phyloP scores from a whole-genome alignment of 2,329 filamentous ascomycete genomes.

The Fulvia fulva region DNA sequence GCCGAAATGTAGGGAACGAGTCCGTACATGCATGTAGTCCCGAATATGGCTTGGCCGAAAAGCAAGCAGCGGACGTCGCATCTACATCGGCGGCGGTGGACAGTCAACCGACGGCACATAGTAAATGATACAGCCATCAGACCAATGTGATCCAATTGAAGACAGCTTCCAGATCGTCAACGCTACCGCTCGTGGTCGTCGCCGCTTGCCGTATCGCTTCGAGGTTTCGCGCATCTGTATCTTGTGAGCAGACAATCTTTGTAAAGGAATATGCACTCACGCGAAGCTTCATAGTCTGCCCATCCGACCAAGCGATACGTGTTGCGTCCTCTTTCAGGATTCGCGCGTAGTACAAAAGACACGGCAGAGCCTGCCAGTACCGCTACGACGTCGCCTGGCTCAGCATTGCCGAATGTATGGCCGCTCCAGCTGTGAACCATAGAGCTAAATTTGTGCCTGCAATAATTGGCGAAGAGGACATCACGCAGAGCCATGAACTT shows the following conservation, averaged over 20 bases:
- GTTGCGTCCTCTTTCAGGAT: not conserved
- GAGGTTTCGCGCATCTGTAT: not conserved
- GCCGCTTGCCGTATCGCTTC: not conserved
- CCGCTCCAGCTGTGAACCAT: not conserved
- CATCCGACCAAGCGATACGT: not conserved
- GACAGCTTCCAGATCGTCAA: not conserved
- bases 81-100: not conserved
- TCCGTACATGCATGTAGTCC: too few species aligned
- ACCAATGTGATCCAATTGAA: not conserved
- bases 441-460: not conserved
- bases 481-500: not conserved
- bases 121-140: not conserved
- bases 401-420: not conserved
- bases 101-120: too few species aligned
- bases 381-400: not conserved
- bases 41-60: too few species aligned
- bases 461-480: not conserved
- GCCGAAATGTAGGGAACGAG: too few species aligned
- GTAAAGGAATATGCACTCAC: not conserved
- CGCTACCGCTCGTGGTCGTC: not conserved
- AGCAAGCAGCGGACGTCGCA: not conserved
- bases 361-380: not conserved
- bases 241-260: not conserved
- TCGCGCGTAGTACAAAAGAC: not conserved
- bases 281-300: not conserved